Conservation (phyloP, 208 protist species). For the Leishmania arabica region DNA sequence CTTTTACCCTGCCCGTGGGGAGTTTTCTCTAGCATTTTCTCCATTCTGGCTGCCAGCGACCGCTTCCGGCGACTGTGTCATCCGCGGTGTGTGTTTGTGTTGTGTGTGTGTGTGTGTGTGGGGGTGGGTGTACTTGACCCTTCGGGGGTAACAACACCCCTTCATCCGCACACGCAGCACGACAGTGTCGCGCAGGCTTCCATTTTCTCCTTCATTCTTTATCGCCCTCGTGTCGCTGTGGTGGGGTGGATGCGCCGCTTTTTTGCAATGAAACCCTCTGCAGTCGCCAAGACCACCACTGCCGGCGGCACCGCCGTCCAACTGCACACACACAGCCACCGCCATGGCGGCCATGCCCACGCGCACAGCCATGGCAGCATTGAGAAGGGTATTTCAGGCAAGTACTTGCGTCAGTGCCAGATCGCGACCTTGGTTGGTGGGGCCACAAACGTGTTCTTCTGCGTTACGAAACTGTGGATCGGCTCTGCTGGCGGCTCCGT, state of each 20-base stretch:
- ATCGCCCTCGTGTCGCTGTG: background rate
- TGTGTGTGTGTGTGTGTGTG: background rate
- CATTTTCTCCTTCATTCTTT: background rate
- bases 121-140: background rate
- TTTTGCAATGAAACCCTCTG: constrained; percentile 24
- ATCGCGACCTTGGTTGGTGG: constrained; percentile 69
- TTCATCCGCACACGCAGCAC: background rate
- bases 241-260: constrained; percentile 37
- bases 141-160: background rate
- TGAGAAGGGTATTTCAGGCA: constrained; percentile 53
- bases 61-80: background rate
- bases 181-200: background rate
- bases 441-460: constrained; percentile 81
- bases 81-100: background rate
- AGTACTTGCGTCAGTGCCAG: constrained; percentile 67
- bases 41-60: background rate
- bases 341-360: constrained; percentile 42
- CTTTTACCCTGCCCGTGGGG: background rate
- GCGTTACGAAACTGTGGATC: constrained; percentile 68
- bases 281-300: constrained; percentile 9
- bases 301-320: constrained; percentile 7
- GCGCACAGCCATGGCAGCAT: constrained; percentile 52
- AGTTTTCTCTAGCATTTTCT: background rate
- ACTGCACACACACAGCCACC: constrained; percentile 40
- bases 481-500: constrained; percentile 81